Conservation (phyloP, 768 basidiomycete species). For the Dendrothele bispora region DNA sequence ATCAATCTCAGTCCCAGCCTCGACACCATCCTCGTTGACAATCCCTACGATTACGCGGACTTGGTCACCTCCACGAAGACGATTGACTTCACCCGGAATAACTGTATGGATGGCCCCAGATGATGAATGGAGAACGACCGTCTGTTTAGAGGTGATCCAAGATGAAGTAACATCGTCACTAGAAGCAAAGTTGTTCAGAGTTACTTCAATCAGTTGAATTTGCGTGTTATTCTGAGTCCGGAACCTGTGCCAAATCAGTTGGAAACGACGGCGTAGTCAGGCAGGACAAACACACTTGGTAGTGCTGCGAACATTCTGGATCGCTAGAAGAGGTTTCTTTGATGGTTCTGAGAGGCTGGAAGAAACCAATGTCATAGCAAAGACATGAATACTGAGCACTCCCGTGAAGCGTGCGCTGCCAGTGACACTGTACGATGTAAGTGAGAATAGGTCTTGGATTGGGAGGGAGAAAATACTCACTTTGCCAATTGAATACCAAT, state of each 20-base stretch:
- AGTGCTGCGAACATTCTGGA: conserved; percentile 9
- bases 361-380: conserved; percentile 8
- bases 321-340: background rate
- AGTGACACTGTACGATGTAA: background rate
- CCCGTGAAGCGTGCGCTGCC: conserved; percentile 6
- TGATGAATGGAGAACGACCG: background rate
- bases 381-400: conserved; percentile 8
- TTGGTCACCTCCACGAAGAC: conserved; percentile 41
- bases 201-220: conserved; percentile 6
- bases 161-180: background rate
- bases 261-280: background rate
- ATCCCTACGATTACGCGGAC: conserved; percentile 31
- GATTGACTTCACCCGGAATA: conserved; percentile 30
- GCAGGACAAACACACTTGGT: conserved; percentile 1
- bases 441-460: background rate
- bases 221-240: background rate
- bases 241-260: background rate
- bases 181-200: conserved; percentile 8
- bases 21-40: conserved; percentile 5
- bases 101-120: conserved; percentile 35
- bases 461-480: background rate
- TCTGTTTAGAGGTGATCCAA: conserved; percentile 6
- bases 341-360: background rate
- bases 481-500: conserved; percentile 6
- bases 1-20: conserved; percentile 2